These are phyloP conservation scores for Aphanomyces stellatus DNA, from an alignment of 352 stramenopile species.

Conservation along the genomic window DNA sequence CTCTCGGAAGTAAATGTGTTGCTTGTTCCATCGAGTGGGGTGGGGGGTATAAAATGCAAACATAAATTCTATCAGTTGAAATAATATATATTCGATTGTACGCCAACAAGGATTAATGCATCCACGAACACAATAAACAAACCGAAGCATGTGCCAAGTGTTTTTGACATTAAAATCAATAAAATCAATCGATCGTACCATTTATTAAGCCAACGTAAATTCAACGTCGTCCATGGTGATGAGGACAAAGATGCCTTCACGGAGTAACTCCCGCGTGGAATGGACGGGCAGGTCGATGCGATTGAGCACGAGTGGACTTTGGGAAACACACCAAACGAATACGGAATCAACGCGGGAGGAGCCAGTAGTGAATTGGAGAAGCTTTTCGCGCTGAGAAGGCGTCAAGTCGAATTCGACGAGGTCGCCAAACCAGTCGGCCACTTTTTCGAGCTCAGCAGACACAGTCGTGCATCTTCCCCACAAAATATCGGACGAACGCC, in stretches of 20 bases:
- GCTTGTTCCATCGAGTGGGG: too few relatives aligned
- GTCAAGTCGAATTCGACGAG: slow-evolving; percentile 36
- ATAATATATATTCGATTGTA: too few relatives aligned
- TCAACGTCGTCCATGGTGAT: slow-evolving; percentile 96
- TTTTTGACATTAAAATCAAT: too few relatives aligned
- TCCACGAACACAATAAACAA: too few relatives aligned
- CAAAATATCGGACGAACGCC: too few relatives aligned
- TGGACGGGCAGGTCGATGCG: slow-evolving; percentile 70
- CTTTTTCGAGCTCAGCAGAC: slow-evolving; percentile 61
- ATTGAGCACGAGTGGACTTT: slow-evolving; percentile 81
- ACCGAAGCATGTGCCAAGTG: too few relatives aligned
- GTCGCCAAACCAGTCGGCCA: slow-evolving; percentile 71
- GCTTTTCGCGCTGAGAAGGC: slow-evolving; percentile 62
- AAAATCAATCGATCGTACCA: not conserved
- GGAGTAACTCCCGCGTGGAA: slow-evolving; percentile 79
- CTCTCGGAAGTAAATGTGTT: too few relatives aligned
- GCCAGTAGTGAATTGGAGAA: slow-evolving; percentile 81
- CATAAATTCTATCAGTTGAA: too few relatives aligned
- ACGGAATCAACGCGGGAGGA: slow-evolving; percentile 55
- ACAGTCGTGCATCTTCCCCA: too few relatives aligned
- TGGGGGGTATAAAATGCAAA: too few relatives aligned
- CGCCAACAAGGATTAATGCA: too few relatives aligned
- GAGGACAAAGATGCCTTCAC: slow-evolving; percentile 90
- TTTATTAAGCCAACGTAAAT: slow-evolving; percentile 77
- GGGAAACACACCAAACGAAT: slow-evolving; percentile 56